Base-by-base conservation (phyloP, 163 green algal species). In the Dunaliella salina region DNA sequence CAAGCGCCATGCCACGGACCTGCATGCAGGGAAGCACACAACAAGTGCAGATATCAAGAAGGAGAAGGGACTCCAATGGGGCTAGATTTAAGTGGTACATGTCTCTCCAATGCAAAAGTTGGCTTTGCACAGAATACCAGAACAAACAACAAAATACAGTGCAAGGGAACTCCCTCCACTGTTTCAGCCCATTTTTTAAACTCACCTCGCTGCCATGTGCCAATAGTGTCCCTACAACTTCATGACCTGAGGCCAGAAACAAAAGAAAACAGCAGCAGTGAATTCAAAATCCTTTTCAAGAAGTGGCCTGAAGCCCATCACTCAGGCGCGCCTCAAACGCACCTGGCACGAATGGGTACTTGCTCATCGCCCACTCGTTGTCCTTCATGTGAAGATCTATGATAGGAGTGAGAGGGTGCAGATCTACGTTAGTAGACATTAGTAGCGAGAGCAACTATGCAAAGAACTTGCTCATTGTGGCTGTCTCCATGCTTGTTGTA, bases 301-400 rank as follows among this genome's bases (percentile, higher is more conserved):
- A 15, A 69, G 57, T 69, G 57, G 57, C 57, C 18, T 69, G 57
- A 69, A 69, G 57, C 57, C 18, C 57, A 15, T 18, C 57, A 69
- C 18, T 69, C 57, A 18, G 18, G 18, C 15, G 57, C 18, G 18
- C 15, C 15, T 26, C 18, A 18, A 15, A 69, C 33, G 8, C 57
- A n/a, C 89, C 89, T 15, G 89, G 85, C 71, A 92, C 91, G 45
- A 92, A 86, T 34, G 89, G 89, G 40, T 88, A 92, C 1, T 40
- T 72, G 67, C 79, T 86, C 8, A 87, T 63, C 57, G 87, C 87
- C 89, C 89, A 92, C 69, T 92, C 89, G 84, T 92, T 80, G n/a
- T 91, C 87, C 85, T 90, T 75, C 63, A 75, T 75, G 11, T 75
- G 63, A 26, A 75, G 63, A 15, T 75, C 63, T 75, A 8, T n/a